Evolutionary conservation across 345 rosid species (phyloP).

Genomic region (Camelina neglecta): DNA sequence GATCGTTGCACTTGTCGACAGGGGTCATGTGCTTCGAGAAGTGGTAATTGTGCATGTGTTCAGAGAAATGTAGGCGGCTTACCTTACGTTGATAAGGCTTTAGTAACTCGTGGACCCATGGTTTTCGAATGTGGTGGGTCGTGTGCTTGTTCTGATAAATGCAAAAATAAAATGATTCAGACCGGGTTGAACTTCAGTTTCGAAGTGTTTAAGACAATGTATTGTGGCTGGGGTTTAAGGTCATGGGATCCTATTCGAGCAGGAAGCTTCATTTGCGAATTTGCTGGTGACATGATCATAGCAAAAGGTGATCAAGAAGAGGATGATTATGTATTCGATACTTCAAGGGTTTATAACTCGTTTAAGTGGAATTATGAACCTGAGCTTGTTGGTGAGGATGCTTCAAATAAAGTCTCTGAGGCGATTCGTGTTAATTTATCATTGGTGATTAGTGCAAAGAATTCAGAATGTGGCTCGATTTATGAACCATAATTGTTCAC

Average conservation of each 20-base stretch:
- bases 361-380: slow-evolving; percentile 26
- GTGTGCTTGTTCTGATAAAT: slow-evolving; percentile 46
- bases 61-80: slow-evolving; percentile 40
- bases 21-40: slow-evolving; percentile 7
- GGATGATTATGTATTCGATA: slow-evolving; percentile 53
- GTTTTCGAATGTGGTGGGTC: slow-evolving; percentile 53
- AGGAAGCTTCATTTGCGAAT: slow-evolving; percentile 59
- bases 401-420: slow-evolving; percentile 34
- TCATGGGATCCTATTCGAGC: slow-evolving; percentile 49
- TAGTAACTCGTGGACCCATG: slow-evolving; percentile 35
- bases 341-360: slow-evolving; percentile 46
- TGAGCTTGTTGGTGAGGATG: slow-evolving; percentile 4
- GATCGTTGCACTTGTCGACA: slow-evolving; percentile 32
- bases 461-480: slow-evolving; percentile 75
- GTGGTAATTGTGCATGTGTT: slow-evolving; percentile 45
- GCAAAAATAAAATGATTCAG: slow-evolving; percentile 52
- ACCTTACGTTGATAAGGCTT: slow-evolving; percentile 33
- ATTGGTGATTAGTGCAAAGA: slow-evolving; percentile 61
- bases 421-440: slow-evolving; percentile 43
- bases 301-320: neutral
- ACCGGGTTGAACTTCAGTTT: slow-evolving; percentile 46
- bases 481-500: slow-evolving; percentile 82
- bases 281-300: slow-evolving; percentile 42
- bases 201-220: slow-evolving; percentile 51
- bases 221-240: slow-evolving; percentile 55